Evolutionary conservation across 441 rosid genomes (phyloP).

Genomic region (Brassica balearica): DNA sequence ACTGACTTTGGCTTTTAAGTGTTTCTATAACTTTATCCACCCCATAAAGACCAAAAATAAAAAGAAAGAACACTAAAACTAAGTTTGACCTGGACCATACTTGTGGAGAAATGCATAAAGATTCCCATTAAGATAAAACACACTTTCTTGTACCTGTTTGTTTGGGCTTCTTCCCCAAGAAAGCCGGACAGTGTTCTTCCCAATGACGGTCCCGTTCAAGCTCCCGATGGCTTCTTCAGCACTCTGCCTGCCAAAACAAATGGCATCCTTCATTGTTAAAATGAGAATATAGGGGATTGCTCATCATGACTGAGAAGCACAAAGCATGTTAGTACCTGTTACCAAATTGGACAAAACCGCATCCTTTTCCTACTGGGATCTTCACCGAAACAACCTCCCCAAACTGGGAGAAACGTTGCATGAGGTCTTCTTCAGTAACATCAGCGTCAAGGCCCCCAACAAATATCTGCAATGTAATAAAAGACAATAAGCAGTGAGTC

Average conservation of each 20-base stretch:
- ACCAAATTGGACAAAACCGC: slow-evolving; percentile 89
- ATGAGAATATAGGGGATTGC: no score
- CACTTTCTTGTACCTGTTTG: slow-evolving; percentile 64
- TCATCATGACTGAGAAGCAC: neutral
- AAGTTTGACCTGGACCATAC: slow-evolving; percentile 12
- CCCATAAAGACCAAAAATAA: neutral
- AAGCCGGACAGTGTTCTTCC: slow-evolving; percentile 88
- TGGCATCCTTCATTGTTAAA: neutral
- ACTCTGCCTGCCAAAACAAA: slow-evolving; percentile 60
- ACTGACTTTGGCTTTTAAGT: slow-evolving; percentile 25
- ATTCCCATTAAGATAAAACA: slow-evolving; percentile 1
- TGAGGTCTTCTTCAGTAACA: slow-evolving; percentile 81
- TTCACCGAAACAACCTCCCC: slow-evolving; percentile 93
- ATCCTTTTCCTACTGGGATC: slow-evolving; percentile 91
- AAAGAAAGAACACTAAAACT: slow-evolving; percentile 5
- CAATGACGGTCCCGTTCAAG: slow-evolving; percentile 78
- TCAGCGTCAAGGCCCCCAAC: slow-evolving; percentile 95
- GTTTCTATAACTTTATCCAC: slow-evolving; percentile 16
- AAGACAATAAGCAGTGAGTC: slow-evolving; percentile 30
- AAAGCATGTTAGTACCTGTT: slow-evolving; percentile 56
- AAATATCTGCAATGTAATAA: slow-evolving; percentile 64
- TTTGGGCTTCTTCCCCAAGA: slow-evolving; percentile 94
- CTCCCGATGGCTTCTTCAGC: slow-evolving; percentile 86
- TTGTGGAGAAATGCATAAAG: slow-evolving; percentile 8
- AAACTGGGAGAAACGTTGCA: slow-evolving; percentile 79